phyloP scores from a whole-genome alignment of 2,329 filamentous ascomycete species.

The Aspergillus glaucus region DNA sequence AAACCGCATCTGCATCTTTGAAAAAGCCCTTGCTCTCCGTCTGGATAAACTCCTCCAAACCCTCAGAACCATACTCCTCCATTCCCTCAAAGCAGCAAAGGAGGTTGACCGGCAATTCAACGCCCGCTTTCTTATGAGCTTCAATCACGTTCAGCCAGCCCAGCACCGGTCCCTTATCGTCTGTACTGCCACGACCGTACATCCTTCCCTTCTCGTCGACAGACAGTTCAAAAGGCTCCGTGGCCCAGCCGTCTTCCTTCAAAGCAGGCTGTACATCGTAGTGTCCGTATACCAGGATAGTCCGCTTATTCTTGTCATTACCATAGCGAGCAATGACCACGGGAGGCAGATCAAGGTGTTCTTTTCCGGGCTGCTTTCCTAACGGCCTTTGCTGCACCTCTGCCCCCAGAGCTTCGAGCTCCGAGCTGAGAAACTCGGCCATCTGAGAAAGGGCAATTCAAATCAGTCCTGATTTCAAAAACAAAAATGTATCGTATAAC shows the following conservation, averaged over 20 bases:
- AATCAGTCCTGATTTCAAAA: neutral
- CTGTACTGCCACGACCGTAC: constrained; percentile 91
- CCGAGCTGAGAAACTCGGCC: constrained; percentile 80
- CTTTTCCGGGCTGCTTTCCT: constrained; percentile 86
- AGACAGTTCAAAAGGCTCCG: constrained; percentile 83
- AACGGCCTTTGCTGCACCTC: constrained; percentile 79
- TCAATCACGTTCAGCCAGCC: constrained; percentile 98
- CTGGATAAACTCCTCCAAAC: constrained; percentile 88
- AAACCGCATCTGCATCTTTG: constrained; percentile 90
- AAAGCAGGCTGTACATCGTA: constrained; percentile 97
- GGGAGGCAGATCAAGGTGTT: constrained; percentile 84
- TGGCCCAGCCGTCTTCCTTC: constrained; percentile 90
- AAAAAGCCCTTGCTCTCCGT: constrained; percentile 91
- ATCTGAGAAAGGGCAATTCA: constrained; percentile 48
- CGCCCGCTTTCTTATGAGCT: constrained; percentile 87
- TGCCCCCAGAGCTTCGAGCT: constrained; percentile 79
- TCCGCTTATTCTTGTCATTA: constrained; percentile 84
- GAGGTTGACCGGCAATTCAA: constrained; percentile 95
- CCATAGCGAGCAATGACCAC: constrained; percentile 90
- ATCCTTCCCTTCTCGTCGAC: constrained; percentile 89
- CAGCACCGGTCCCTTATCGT: constrained; percentile 95
- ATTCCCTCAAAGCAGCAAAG: constrained; percentile 99
- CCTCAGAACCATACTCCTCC: constrained; percentile 98
- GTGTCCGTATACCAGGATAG: constrained; percentile 94
- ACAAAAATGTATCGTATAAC: constrained; percentile 7